Evolutionary conservation across 2,329 filamentous ascomycete species (phyloP).

Genomic region (Aspergillus novoparasiticus): DNA sequence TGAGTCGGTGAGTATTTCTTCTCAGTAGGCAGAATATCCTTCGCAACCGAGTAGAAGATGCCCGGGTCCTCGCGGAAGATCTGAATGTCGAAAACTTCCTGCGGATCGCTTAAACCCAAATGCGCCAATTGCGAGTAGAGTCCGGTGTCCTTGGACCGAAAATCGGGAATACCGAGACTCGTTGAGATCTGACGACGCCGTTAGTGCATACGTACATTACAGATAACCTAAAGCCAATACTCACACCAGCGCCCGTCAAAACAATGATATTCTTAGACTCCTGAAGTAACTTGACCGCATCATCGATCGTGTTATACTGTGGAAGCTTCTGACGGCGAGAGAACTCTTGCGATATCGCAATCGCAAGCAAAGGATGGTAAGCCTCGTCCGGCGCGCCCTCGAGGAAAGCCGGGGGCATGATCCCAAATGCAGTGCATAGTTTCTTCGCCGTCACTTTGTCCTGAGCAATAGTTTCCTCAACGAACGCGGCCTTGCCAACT

Average conservation of each 20-base stretch:
- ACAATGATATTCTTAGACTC: conserved; percentile 83
- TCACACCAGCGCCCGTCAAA: conserved; percentile 81
- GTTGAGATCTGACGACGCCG: conserved; percentile 70
- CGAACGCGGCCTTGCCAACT: conserved; percentile 77
- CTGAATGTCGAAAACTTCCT: conserved; percentile 92
- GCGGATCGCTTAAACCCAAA: conserved; percentile 78
- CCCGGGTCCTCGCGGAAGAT: conserved; percentile 83
- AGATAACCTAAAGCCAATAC: conserved; percentile 18
- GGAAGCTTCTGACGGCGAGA: conserved; percentile 77
- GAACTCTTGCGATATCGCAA: conserved; percentile 79
- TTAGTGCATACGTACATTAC: conserved; percentile 8
- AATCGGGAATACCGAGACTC: conserved; percentile 94
- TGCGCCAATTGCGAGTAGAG: conserved; percentile 84
- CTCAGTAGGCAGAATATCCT: conserved; percentile 81
- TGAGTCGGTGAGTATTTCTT: conserved; percentile 88
- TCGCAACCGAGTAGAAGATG: conserved; percentile 89
- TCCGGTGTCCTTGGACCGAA: conserved; percentile 88
- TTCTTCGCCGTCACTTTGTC: conserved; percentile 76
- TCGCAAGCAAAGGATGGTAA: conserved; percentile 73
- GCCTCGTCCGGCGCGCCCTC: conserved; percentile 72
- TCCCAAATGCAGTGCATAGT: conserved; percentile 81
- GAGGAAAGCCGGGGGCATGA: conserved; percentile 72
- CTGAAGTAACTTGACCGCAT: conserved; percentile 77
- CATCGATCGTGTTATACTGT: conserved; percentile 81
- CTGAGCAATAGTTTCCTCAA: conserved; percentile 69